Conservation (phyloP, 2,329 filamentous ascomycete genomes). For the Tricladium varicosporioides region DNA sequence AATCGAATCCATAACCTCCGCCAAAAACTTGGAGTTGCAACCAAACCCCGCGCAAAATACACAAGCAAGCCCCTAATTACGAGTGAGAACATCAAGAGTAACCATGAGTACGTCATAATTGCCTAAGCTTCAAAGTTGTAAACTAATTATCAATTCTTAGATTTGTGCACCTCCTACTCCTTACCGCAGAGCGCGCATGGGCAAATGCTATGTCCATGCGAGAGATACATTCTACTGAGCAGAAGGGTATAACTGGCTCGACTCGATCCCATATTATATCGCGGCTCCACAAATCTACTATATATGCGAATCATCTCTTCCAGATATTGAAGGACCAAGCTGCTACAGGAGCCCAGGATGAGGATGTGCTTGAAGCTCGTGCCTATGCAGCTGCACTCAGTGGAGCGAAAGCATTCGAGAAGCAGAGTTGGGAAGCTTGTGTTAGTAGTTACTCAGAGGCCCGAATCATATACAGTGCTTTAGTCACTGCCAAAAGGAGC, state of each 20-base stretch:
- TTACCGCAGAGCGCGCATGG: constrained; percentile 89
- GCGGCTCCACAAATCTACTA: constrained; percentile 76
- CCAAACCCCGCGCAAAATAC: constrained; percentile 85
- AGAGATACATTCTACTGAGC: constrained; percentile 73
- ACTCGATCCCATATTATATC: constrained; percentile 88
- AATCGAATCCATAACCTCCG: constrained; percentile 80
- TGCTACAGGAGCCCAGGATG: constrained; percentile 62
- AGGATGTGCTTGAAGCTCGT: constrained; percentile 78
- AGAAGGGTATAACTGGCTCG: constrained; percentile 74
- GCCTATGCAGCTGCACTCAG: constrained; percentile 77
- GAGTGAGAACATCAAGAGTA: constrained; percentile 69
- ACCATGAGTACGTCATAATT: constrained; percentile 65
- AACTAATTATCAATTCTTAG: constrained; percentile 42
- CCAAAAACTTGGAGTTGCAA: constrained; percentile 81
- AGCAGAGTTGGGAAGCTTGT: constrained; percentile 79
- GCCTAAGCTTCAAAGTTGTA: neutral
- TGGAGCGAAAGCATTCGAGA: constrained; percentile 82
- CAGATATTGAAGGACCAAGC: constrained; percentile 61
- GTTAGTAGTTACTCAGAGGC: constrained; percentile 73
- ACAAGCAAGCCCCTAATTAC: constrained; percentile 68
- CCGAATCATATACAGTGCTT: constrained; percentile 77
- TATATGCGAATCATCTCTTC: constrained; percentile 66
- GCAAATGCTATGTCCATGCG: constrained; percentile 96
- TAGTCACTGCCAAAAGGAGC: constrained; percentile 64
- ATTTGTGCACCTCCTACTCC: constrained; percentile 74